These are phyloP conservation scores for Reutealis trisperma DNA, from an alignment of 345 rosid genomes.

Conservation along the genomic window DNA sequence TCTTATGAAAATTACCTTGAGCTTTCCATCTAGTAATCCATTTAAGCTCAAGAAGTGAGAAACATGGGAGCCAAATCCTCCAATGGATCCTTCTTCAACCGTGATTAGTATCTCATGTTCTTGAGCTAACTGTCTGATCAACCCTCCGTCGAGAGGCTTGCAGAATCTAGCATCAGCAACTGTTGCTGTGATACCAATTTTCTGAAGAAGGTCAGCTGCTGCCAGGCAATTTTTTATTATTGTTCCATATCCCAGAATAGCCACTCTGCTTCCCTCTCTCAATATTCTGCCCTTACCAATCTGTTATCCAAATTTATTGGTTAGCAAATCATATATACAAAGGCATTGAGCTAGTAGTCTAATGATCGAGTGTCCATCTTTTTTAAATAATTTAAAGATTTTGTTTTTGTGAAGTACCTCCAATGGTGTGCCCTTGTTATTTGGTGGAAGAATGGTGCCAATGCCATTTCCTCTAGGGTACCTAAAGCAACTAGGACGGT, in stretches of 20 bases:
- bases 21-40: constrained; percentile 45
- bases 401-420: constrained; percentile 23
- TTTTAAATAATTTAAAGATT: no score
- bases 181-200: constrained; percentile 29
- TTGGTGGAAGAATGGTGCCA: constrained; percentile 38
- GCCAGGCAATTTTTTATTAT: constrained; percentile 36
- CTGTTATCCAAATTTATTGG: constrained; percentile 11
- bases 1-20: constrained; percentile 30
- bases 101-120: constrained; percentile 45
- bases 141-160: constrained; percentile 41
- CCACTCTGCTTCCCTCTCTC: constrained; percentile 41
- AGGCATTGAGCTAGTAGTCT: neutral
- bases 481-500: constrained; percentile 53
- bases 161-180: constrained; percentile 57
- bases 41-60: constrained; percentile 44
- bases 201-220: constrained; percentile 37
- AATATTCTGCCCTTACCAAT: constrained; percentile 47
- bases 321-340: neutral
- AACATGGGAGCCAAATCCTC: constrained; percentile 52
- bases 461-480: constrained; percentile 56
- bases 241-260: constrained; percentile 46
- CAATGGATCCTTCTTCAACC: constrained; percentile 51
- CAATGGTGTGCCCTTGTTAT: constrained; percentile 50
- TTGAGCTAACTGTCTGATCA: constrained; percentile 30
- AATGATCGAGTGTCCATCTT: no score